Evolutionary conservation across 1,139 yeast genomes (phyloP).

Genomic region (Pichia sp.): DNA sequence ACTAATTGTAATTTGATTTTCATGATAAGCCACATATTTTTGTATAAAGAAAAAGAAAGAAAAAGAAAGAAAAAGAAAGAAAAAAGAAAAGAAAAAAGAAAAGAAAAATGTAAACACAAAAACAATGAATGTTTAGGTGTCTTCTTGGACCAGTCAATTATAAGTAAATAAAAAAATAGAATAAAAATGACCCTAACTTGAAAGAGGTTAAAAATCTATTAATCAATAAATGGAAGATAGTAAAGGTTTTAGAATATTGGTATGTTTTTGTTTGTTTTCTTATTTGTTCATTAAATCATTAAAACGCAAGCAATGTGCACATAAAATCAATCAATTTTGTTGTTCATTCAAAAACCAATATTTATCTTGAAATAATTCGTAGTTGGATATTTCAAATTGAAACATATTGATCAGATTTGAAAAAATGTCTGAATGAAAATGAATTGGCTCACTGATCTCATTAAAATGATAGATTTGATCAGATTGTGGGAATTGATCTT

Average conservation of each 20-base stretch:
- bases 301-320: background rate
- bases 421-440: constrained; percentile 31
- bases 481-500: constrained; percentile 25
- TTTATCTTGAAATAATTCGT: constrained; percentile 22
- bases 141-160: too few relatives aligned
- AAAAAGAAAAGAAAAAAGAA: background rate
- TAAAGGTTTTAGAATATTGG: background rate
- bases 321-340: background rate
- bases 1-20: too few relatives aligned
- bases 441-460: constrained; percentile 26
- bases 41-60: background rate
- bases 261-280: background rate
- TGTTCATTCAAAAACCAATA: constrained; percentile 22
- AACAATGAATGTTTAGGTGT: too few relatives aligned
- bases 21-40: background rate
- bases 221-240: background rate
- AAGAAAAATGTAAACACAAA: too few relatives aligned
- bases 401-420: constrained; percentile 29
- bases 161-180: background rate
- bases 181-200: background rate
- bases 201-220: too few relatives aligned
- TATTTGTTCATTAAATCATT: background rate
- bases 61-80: background rate
- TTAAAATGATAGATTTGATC: constrained; percentile 23
- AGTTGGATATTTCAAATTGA: constrained; percentile 26